Evolutionary conservation across 331 rosid genomes (phyloP), one percentile per base, ranked within the genome.

Genomic region (Saraca asoca): DNA sequence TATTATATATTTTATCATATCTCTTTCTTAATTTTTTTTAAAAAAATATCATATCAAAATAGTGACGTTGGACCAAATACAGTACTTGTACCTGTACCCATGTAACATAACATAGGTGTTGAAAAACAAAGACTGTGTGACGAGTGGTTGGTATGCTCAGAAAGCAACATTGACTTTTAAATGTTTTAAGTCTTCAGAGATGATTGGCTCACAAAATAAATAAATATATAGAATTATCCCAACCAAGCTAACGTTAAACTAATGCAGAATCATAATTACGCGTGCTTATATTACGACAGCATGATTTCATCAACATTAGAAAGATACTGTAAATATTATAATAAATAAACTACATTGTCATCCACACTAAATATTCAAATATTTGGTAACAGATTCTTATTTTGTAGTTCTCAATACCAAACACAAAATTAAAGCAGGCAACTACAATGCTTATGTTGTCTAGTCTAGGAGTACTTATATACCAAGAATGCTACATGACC

Each of bases 161-260:
- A 62, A 73, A 73, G 43, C 51, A 64, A 67, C 58, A 20, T 34
- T 68, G 18, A 46, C 52, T 24, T 44, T 53, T 38, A 33, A 59
- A 52, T 19, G 20, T 44, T 60, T n/a, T n/a, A n/a, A n/a, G n/a
- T n/a, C 10, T 41, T 7, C 54, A 38, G 43, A 57, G 14, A 64
- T 18, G 44, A 46, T 71, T 69, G 33, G 69, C 66, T 48, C 39
- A 35, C 10, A 52, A 44, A n/a, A n/a, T n/a, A 50, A 33, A 37
- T 11, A 69, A 57, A 51, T 7, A 46, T 59, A 14, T 8, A 49
- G 42, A 11, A n/a, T 4, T 3, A 46, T 42, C 29, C 31, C 50
- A 24, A 44, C 62, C 43, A 74, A 58, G 41, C 51, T 14, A 51
- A 64, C 24, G 61, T 38, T n/a, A 34, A 14, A 46, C 43, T 38